A percentile compares a stretch with the other conserved stretches of the same genome.
Evolutionary conservation across 73 alveolate genomes (phyloP).

Genomic region (Uronychia setigera): DNA sequence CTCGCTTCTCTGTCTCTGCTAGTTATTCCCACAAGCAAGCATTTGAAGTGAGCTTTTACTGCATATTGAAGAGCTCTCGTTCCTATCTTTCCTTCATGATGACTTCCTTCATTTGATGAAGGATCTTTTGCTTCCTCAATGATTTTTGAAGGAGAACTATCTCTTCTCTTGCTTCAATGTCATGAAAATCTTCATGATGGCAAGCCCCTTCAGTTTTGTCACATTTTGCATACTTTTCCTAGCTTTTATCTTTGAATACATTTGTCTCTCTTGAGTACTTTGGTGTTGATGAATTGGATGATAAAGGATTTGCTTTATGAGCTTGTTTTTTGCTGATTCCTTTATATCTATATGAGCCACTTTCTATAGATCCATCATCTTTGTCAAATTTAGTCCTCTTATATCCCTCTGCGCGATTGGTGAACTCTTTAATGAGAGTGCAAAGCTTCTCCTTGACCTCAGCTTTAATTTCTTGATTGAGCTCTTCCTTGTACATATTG

Average conservation of each 20-base stretch:
- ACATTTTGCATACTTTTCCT: conserved; percentile 3
- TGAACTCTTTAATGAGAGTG: conserved; percentile 7
- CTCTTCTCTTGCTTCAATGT: conserved; percentile 28
- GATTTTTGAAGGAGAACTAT: conserved; percentile 17
- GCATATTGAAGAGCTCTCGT: conserved; percentile 64
- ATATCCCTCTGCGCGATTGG: not conserved
- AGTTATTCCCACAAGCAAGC: conserved; percentile 91
- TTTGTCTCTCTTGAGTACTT: conserved; percentile 47
- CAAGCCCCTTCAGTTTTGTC: conserved; percentile 18
- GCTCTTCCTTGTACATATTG: conserved; percentile 25
- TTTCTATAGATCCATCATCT: not conserved
- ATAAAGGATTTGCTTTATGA: too few relatives aligned
- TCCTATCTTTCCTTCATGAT: conserved; percentile 70
- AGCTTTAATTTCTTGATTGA: conserved; percentile 49
- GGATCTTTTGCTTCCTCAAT: conserved; percentile 27
- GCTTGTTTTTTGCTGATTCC: too few relatives aligned
- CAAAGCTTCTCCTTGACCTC: conserved; percentile 59
- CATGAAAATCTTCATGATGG: conserved; percentile 21
- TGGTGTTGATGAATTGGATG: conserved; percentile 49
- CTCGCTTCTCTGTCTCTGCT: conserved; percentile 92
- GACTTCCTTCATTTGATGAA: conserved; percentile 42
- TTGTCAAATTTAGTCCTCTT: not conserved
- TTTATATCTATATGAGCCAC: too few relatives aligned
- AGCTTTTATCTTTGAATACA: conserved; percentile 28
- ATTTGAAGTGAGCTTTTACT: conserved; percentile 85